Base-by-base conservation (phyloP, 306 rosid genomes). In the Canavalia gladiata region DNA sequence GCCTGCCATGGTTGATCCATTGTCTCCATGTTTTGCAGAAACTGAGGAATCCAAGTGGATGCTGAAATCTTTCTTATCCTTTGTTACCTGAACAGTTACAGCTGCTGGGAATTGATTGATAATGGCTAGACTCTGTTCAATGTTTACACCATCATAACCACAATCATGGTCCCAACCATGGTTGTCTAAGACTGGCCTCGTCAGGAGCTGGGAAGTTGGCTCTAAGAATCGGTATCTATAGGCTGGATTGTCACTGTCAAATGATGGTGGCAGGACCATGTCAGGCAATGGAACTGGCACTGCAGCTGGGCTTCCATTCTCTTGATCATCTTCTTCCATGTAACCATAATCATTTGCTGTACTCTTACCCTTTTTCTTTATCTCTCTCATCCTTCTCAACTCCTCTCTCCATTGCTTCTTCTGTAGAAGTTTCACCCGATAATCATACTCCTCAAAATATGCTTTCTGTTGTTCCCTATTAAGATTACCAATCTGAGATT, bases 151-250 rank as follows among this genome's bases (percentile, higher is more conserved):
- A 47, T 96, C 99, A 30, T 96, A 96, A 68, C 99, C 99, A 77
- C 94, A 96, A 76, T 96, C 99, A 71, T 96, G 99, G 89, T 96
- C 99, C 99, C 99, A 96, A 50, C 99, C 94, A 75, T 96, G 98
- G 46, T 90, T 82, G 82, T 93, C 99, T 75, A 96, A 83, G 60
- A 96, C 99, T 8, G 99, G 98, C 91, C 99, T 88, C 4, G 99
- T 94, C 84, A 90, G 74, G 71, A 93, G 89, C 88, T 93, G 99
- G 58, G 99, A 96, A 54, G 94, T 92, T 6, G 99, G 98, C 87
- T 96, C 99, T 87, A 96, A 82, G 87, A 93, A 93, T 33, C 99
- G 98, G 90, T 93, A 96, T 84, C 98, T 88, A 59, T 90, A 88
- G 79, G 97, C 98, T 58, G 98, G 92, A 85, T 68, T 91, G 77